Conservation (phyloP, 345 rosid species). For the Boechera divaricarpa region DNA sequence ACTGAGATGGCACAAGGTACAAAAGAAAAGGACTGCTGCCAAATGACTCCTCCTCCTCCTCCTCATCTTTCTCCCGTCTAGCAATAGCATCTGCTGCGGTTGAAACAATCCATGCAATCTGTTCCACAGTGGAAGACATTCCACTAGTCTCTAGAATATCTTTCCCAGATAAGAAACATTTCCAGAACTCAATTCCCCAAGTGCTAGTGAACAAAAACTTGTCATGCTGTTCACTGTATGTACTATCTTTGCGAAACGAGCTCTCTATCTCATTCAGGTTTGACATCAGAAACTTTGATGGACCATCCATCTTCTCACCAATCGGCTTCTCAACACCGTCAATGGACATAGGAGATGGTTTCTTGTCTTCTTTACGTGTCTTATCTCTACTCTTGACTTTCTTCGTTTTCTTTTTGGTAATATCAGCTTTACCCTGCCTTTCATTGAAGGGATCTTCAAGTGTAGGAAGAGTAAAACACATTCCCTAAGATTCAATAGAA, state of each 20-base stretch:
- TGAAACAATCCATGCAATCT: slow-evolving; percentile 87
- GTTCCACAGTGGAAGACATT: slow-evolving; percentile 57
- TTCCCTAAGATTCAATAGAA: slow-evolving; percentile 56
- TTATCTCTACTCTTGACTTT: slow-evolving; percentile 32
- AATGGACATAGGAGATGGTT: slow-evolving; percentile 31
- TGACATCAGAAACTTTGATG: slow-evolving; percentile 61
- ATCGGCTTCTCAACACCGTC: slow-evolving; percentile 32
- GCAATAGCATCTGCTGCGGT: slow-evolving; percentile 75
- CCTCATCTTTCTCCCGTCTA: slow-evolving; percentile 58
- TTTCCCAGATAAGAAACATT: slow-evolving; percentile 57
- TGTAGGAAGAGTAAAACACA: slow-evolving; percentile 94
- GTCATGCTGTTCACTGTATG: slow-evolving; percentile 40
- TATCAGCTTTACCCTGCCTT: slow-evolving; percentile 50
- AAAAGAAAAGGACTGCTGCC: slow-evolving; percentile 70
- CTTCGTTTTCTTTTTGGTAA: slow-evolving; percentile 38
- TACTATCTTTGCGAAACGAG: slow-evolving; percentile 46
- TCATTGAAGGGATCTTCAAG: slow-evolving; percentile 85
- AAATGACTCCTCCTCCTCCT: slow-evolving; percentile 46
- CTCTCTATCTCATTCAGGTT: slow-evolving; percentile 70
- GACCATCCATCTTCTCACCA: slow-evolving; percentile 44
- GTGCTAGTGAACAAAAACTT: slow-evolving; percentile 59
- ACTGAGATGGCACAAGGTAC: slow-evolving; percentile 79
- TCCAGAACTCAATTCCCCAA: slow-evolving; percentile 93
- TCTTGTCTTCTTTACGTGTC: slow-evolving; percentile 31
- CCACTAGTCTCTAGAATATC: slow-evolving; percentile 75